Evolutionary conservation across 495 filamentous ascomycete species (phyloP), one percentile per base, ranked within the genome.

Genomic region (Penicillium macrosclerotiorum): DNA sequence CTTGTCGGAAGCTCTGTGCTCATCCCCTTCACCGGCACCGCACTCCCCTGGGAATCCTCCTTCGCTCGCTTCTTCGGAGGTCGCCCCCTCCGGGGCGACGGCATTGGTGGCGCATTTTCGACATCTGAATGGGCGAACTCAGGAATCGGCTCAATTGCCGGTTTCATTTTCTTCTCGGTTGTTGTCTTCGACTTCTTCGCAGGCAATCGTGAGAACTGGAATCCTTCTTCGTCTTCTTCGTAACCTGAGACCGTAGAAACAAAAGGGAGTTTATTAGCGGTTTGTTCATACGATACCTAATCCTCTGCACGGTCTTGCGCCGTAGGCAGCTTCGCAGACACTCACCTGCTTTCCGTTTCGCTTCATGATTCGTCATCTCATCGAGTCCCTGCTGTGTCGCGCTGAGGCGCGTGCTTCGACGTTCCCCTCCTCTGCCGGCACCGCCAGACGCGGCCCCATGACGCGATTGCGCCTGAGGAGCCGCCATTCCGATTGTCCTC

Each of bases 211-310:
- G 74, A 71, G 42, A 81, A 82, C 30, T 71, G 60, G 43, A 82
- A 82, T 12, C 75, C 79, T 39, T 75, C 78, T 34, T 62, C 62
- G 46, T 79, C 78, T 38, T 82, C 78, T 27, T 80, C 74, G 46
- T 75, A 80, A 27, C 46, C 73, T 77, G 54, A 32, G 47, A 4
- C 8, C 34, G 8, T 25, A 42, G 25, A n/a, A n/a, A n/a, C 38
- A 33, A 26, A 41, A 9, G 14, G 29, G 45, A 14, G 7, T 13
- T 14, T 11, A 20, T 54, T 44, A 54, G 42, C 26, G 7, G 33
- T 62, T 41, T 62, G 51, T 29, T 20, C 19, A 24, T 5, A 12
- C 14, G 5, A 29, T n/a, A 17, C 19, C 20, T 27, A 23, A 33
- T 19, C 13, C 26, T n/a, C 30, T 1, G 32, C 22, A n/a, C 17